These are phyloP conservation scores for Hawksworthiomyces lignivorus DNA, from an alignment of 2,329 filamentous ascomycete genomes.

Conservation along the genomic window DNA sequence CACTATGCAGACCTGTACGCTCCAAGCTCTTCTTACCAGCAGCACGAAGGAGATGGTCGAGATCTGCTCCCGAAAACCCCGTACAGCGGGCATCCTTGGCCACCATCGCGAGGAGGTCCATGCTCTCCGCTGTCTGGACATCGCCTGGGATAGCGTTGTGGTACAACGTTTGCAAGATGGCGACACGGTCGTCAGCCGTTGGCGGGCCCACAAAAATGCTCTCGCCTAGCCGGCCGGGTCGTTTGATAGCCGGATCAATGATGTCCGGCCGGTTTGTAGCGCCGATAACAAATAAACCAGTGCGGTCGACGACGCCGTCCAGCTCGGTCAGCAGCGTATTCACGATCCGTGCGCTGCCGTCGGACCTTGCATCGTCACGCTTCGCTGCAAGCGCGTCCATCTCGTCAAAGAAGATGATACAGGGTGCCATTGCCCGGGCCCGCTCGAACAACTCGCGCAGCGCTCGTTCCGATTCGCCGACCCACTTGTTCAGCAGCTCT, in stretches of 20 bases:
- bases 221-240: slow-evolving; percentile 81
- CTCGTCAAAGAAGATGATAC: slow-evolving; percentile 97
- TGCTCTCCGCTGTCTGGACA: slow-evolving; percentile 40
- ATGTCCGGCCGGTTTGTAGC: slow-evolving; percentile 94
- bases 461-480: slow-evolving; percentile 90
- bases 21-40: slow-evolving; percentile 31
- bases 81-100: slow-evolving; percentile 61
- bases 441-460: slow-evolving; percentile 87
- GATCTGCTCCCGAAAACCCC: slow-evolving; percentile 66
- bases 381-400: slow-evolving; percentile 79
- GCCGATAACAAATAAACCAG: slow-evolving; percentile 88
- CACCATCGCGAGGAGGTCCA: slow-evolving; percentile 45
- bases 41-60: slow-evolving; percentile 43
- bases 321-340: slow-evolving; percentile 93
- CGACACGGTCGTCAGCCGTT: slow-evolving; percentile 63
- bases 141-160: slow-evolving; percentile 34
- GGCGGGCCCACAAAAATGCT: slow-evolving; percentile 78
- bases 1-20: slow-evolving; percentile 19
- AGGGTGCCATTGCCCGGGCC: slow-evolving; percentile 78
- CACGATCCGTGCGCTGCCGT: slow-evolving; percentile 81
- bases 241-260: slow-evolving; percentile 91
- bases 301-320: slow-evolving; percentile 72
- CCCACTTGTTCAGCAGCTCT: slow-evolving; percentile 94
- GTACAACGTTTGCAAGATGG: slow-evolving; percentile 69
- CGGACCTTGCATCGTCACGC: slow-evolving; percentile 63